Percentiles rank a stretch among this genome's conserved stretches.
phyloP scores from a whole-genome alignment of 2,329 filamentous ascomycete genomes.

The Aspergillus versicolor region DNA sequence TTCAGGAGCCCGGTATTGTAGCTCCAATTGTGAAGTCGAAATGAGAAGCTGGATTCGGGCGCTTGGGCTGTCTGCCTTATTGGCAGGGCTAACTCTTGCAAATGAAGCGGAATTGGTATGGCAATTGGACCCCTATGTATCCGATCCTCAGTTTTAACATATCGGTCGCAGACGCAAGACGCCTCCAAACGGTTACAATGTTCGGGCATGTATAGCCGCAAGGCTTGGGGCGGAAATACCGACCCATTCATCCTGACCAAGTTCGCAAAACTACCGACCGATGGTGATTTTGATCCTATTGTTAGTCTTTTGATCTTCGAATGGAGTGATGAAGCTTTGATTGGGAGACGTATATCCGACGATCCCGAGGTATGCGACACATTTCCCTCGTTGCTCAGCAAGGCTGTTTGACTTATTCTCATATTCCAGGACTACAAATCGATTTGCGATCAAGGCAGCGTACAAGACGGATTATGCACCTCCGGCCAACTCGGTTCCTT shows the following conservation, averaged over 20 bases:
- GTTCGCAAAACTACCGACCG: constrained; percentile 63
- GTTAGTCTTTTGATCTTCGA: constrained; percentile 90
- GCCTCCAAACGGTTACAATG: constrained; percentile 80
- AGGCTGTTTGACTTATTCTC: constrained; percentile 31
- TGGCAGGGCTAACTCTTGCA: constrained; percentile 40
- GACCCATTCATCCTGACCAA: constrained; percentile 88
- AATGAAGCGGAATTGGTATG: constrained; percentile 49
- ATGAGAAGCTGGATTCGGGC: constrained; percentile 44
- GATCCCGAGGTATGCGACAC: constrained; percentile 51
- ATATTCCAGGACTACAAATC: constrained; percentile 54
- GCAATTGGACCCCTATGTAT: not conserved
- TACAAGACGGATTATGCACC: constrained; percentile 71
- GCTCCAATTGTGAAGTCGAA: constrained; percentile 25
- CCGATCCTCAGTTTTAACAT: not conserved
- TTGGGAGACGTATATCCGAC: constrained; percentile 66
- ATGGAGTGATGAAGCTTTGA: constrained; percentile 78
- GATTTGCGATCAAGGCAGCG: constrained; percentile 73
- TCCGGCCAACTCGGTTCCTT: constrained; percentile 78
- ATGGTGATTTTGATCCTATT: constrained; percentile 66
- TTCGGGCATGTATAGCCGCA: constrained; percentile 89
- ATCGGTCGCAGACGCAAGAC: constrained; percentile 64
- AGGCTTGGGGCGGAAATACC: constrained; percentile 80
- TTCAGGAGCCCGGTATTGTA: constrained; percentile 23
- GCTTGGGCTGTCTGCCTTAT: constrained; percentile 36
- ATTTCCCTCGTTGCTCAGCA: not conserved